Conservation (phyloP, 352 stramenopile species). For the Phytophthora quininea region DNA sequence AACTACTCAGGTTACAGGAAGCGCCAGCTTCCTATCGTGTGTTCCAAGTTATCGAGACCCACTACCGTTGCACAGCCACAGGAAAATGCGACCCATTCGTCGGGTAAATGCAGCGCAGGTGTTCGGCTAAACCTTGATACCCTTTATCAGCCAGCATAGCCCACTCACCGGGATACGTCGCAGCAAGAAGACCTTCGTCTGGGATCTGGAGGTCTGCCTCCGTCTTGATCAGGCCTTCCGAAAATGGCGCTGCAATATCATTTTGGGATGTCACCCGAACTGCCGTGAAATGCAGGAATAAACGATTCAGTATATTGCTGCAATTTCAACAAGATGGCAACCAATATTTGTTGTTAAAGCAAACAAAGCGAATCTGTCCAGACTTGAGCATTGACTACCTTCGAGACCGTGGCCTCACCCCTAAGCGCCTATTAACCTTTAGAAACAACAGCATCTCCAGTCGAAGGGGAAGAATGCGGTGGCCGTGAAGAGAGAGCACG, state of each 20-base stretch:
- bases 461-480: neutral
- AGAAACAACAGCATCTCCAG: slow-evolving; percentile 1
- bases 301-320: slow-evolving; percentile 1
- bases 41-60: too few relatives aligned
- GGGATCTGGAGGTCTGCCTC: too few relatives aligned
- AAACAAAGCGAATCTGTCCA: neutral
- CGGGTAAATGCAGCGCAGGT: too few relatives aligned
- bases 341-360: neutral
- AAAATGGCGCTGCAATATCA: neutral
- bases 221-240: neutral
- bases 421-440: neutral
- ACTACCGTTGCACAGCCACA: too few relatives aligned
- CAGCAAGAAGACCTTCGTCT: too few relatives aligned
- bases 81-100: too few relatives aligned
- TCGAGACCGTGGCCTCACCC: neutral
- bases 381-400: neutral
- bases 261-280: neutral
- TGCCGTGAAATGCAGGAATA: neutral
- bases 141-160: too few relatives aligned
- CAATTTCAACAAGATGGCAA: slow-evolving; percentile 3
- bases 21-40: too few relatives aligned
- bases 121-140: too few relatives aligned
- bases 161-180: too few relatives aligned
- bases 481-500: neutral
- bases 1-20: too few relatives aligned